Conservation (phyloP, 768 basidiomycete species). For the Floccularia luteovirens region DNA sequence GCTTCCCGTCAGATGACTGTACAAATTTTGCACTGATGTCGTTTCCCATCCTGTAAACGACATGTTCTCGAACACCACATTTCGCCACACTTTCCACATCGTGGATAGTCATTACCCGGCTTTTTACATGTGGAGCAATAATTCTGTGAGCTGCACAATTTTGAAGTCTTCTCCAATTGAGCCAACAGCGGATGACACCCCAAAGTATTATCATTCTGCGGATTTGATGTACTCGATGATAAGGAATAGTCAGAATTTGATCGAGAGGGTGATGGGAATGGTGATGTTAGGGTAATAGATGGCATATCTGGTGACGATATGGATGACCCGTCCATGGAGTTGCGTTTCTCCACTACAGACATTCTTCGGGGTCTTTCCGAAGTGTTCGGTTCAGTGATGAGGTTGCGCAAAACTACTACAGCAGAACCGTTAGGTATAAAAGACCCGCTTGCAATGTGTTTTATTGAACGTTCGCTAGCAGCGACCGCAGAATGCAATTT, state of each 20-base stretch:
- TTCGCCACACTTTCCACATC: constrained; percentile 50
- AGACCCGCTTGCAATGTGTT: constrained; percentile 16
- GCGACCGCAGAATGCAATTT: constrained; percentile 15
- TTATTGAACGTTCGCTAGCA: constrained; percentile 12
- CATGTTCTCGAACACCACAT: constrained; percentile 64
- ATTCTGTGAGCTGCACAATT: constrained; percentile 28
- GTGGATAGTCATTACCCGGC: constrained; percentile 47
- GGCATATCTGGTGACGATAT: constrained; percentile 10
- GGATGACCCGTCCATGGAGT: constrained; percentile 10
- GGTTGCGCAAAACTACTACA: constrained; percentile 11
- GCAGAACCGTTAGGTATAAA: constrained; percentile 21
- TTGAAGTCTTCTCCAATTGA: constrained; percentile 44
- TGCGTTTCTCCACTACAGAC: constrained; percentile 13
- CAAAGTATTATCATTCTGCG: constrained; percentile 3
- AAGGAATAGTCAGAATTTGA: no score
- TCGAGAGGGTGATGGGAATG: constrained; percentile 9
- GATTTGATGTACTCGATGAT: no score
- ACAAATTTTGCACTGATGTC: constrained; percentile 33
- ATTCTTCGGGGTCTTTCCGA: constrained; percentile 13
- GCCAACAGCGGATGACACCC: constrained; percentile 41
- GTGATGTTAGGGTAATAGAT: constrained; percentile 12
- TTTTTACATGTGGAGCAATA: constrained; percentile 48
- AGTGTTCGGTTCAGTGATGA: constrained; percentile 11
- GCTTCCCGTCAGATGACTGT: not conserved
- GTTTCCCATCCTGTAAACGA: constrained; percentile 42